Conservation (phyloP, 768 basidiomycete genomes). For the Leccinum olivaceopallidum region DNA sequence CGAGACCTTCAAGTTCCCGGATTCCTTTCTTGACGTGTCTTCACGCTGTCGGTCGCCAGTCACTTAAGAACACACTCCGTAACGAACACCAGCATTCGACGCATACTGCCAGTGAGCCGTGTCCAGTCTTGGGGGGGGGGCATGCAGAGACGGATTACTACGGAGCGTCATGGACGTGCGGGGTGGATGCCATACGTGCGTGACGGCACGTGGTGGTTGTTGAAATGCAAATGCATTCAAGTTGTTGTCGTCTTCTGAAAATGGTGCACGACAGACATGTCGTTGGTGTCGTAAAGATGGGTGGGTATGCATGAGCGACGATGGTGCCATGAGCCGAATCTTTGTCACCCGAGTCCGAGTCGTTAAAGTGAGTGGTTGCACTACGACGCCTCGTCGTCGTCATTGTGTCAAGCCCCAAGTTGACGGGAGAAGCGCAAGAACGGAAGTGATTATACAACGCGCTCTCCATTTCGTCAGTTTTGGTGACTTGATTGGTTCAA, state of each 20-base stretch:
- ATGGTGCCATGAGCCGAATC: no score
- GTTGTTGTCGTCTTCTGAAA: no score
- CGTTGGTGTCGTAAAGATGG: no score
- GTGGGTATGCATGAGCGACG: no score
- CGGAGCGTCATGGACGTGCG: conserved; percentile 53
- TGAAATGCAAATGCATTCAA: no score
- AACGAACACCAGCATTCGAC: conserved; percentile 88
- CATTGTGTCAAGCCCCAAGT: conserved; percentile 60
- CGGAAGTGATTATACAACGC: conserved; percentile 79
- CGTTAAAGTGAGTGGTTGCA: no score
- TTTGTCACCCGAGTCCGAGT: no score
- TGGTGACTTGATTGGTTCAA: conserved; percentile 46
- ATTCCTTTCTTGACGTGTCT: conserved; percentile 65
- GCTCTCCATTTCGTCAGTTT: conserved; percentile 47
- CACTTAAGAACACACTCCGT: conserved; percentile 83
- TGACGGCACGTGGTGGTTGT: no score
- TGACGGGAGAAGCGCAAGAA: conserved; percentile 74
- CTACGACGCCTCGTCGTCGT: no score
- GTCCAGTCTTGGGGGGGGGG: conserved; percentile 79
- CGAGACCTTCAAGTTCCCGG: conserved; percentile 52
- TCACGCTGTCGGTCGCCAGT: conserved; percentile 77
- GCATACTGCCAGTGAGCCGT: conserved; percentile 53
- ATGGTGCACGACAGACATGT: no score
- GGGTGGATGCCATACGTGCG: no score
- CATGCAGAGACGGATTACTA: conserved; percentile 90